Conservation (phyloP, 805 yeast genomes). For the Aciculoconidium aculeatum region DNA sequence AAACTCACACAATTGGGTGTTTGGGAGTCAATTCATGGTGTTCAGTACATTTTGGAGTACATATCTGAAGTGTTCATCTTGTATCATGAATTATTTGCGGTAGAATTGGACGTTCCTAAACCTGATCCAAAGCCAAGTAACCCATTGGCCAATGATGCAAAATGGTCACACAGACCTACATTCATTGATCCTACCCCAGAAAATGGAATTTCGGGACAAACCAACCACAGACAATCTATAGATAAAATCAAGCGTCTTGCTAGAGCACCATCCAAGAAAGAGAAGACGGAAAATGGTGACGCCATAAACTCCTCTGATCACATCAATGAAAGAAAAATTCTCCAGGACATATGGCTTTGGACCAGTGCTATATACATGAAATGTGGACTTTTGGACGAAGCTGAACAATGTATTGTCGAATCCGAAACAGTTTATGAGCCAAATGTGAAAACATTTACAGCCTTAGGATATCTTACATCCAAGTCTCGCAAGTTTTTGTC, state of each 20-base stretch:
- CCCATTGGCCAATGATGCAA: constrained; percentile 34
- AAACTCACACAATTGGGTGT: constrained; percentile 71
- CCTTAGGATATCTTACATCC: constrained; percentile 42
- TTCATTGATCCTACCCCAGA: constrained; percentile 7
- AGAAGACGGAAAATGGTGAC: constrained; percentile 4
- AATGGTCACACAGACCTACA: constrained; percentile 7
- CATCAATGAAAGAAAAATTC: constrained; percentile 27
- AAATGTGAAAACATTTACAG: constrained; percentile 43
- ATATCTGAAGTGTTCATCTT: constrained; percentile 63
- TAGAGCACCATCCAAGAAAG: constrained; percentile 5
- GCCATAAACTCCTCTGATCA: constrained; percentile 3
- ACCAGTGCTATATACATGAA: constrained; percentile 59
- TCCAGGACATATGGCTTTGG: constrained; percentile 72
- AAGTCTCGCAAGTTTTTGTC: constrained; percentile 43
- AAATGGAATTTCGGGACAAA: constrained; percentile 4
- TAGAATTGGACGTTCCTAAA: constrained; percentile 11
- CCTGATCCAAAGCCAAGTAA: constrained; percentile 21
- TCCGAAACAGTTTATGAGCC: constrained; percentile 49
- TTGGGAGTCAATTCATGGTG: constrained; percentile 56
- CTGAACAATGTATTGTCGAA: constrained; percentile 68
- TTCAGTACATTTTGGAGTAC: constrained; percentile 50
- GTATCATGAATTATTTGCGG: constrained; percentile 46
- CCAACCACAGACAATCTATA: constrained; percentile 11
- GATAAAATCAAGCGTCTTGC: constrained; percentile 17
- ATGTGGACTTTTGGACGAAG: constrained; percentile 49